phyloP scores from a whole-genome alignment of 2,329 filamentous ascomycete species.

The Aspergillus pseudonomiae region DNA sequence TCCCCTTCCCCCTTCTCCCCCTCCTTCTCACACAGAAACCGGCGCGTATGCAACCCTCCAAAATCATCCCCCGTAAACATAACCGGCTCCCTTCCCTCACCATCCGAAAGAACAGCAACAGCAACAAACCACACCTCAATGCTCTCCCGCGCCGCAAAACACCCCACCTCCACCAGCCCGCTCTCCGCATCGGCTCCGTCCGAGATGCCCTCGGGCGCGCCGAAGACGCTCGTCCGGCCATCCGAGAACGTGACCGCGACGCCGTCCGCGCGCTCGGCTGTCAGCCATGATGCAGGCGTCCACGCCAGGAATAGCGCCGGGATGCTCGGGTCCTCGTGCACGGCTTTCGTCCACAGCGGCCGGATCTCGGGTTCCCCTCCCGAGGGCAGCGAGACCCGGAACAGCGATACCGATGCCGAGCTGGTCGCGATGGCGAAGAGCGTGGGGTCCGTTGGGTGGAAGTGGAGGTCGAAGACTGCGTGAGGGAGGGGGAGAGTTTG shows the following conservation, averaged over 20 bases:
- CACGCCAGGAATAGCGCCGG: constrained; percentile 75
- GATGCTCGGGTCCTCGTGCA: constrained; percentile 57
- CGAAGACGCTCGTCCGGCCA: constrained; percentile 63
- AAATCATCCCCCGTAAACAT: constrained; percentile 47
- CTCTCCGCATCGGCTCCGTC: neutral
- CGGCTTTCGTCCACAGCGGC: constrained; percentile 48
- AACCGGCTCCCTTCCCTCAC: constrained; percentile 21
- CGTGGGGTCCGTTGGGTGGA: constrained; percentile 61
- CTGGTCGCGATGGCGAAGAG: constrained; percentile 78
- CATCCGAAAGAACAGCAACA: constrained; percentile 19
- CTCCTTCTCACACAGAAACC: constrained; percentile 20
- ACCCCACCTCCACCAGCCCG: constrained; percentile 22
- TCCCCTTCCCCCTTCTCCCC: too few relatives aligned
- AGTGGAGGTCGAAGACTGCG: constrained; percentile 84
- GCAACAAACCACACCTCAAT: constrained; percentile 48
- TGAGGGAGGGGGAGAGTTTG: constrained; percentile 67
- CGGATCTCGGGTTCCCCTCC: constrained; percentile 28
- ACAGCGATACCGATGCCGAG: constrained; percentile 55
- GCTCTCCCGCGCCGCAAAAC: constrained; percentile 32
- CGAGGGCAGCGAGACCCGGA: constrained; percentile 28
- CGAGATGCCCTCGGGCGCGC: constrained; percentile 1
- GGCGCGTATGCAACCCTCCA: constrained; percentile 36
- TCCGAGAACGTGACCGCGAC: constrained; percentile 74
- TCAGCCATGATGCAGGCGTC: constrained; percentile 57
- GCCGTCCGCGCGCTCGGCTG: constrained; percentile 39